Conservation (phyloP, 2,329 filamentous ascomycete genomes). For the Didymella sp. region DNA sequence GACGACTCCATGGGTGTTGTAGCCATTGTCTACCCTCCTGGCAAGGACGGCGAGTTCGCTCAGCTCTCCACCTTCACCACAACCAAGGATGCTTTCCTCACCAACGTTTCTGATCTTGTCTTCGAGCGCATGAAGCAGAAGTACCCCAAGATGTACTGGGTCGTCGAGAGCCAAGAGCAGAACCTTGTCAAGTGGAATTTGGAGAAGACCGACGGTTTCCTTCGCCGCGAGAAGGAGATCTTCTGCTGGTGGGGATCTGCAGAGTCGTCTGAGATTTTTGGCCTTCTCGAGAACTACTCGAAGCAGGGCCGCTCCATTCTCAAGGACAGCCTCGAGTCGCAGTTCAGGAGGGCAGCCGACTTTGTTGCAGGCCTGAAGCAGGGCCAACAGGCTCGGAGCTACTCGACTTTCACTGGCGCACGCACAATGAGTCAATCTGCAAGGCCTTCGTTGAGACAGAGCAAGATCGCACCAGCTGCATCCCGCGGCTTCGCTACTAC, state of each 20-base stretch:
- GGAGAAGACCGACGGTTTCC: slow-evolving; percentile 92
- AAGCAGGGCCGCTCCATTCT: slow-evolving; percentile 85
- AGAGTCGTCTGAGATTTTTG: slow-evolving; percentile 78
- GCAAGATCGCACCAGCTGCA: slow-evolving; percentile 44
- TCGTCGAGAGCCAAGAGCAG: slow-evolving; percentile 94
- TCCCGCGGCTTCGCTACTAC: slow-evolving; percentile 65
- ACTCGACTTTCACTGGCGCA: slow-evolving; percentile 60
- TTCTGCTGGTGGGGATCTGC: slow-evolving; percentile 97
- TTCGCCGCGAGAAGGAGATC: slow-evolving; percentile 83
- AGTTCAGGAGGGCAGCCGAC: slow-evolving; percentile 78
- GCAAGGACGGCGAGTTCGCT: slow-evolving; percentile 70
- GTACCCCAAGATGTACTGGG: slow-evolving; percentile 89
- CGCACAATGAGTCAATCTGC: slow-evolving; percentile 36
- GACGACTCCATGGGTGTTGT: slow-evolving; percentile 94
- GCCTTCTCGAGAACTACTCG: slow-evolving; percentile 85
- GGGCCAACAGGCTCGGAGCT: slow-evolving; percentile 70
- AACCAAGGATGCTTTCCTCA: slow-evolving; percentile 92
- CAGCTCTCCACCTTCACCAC: slow-evolving; percentile 91
- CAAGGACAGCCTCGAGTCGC: slow-evolving; percentile 86
- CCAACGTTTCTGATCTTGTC: slow-evolving; percentile 93
- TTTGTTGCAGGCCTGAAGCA: slow-evolving; percentile 68
- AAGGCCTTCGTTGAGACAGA: slow-evolving; percentile 35
- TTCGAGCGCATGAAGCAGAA: slow-evolving; percentile 95
- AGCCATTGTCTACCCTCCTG: slow-evolving; percentile 82
- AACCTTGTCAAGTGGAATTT: slow-evolving; percentile 95